Evolutionary conservation across 108 stramenopile genomes (phyloP).

Genomic region (Schizochytrium sp.): DNA sequence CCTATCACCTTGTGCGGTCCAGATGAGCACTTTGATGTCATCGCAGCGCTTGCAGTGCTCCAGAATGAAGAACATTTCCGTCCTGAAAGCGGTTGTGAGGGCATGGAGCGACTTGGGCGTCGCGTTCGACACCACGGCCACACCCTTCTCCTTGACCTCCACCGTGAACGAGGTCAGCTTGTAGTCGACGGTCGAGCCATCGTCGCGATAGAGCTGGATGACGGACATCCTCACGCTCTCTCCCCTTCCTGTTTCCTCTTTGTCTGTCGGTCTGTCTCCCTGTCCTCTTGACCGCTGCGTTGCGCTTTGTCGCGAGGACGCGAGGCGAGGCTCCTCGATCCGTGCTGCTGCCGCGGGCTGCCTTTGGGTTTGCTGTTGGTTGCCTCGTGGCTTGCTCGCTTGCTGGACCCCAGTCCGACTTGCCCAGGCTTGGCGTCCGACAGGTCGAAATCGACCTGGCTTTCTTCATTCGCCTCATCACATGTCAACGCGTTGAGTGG

Average conservation of each 20-base stretch:
- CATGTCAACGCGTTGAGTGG: too few relatives aligned
- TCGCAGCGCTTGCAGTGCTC: background rate
- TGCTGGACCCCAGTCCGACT: too few relatives aligned
- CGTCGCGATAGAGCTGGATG: background rate
- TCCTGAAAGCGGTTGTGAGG: background rate
- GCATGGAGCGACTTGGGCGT: background rate
- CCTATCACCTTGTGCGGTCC: background rate
- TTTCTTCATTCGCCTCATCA: too few relatives aligned
- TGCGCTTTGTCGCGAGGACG: background rate
- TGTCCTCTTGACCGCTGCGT: background rate
- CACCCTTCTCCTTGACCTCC: slow-evolving; percentile 4
- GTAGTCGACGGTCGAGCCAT: background rate
- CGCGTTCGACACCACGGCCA: background rate
- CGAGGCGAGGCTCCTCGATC: background rate
- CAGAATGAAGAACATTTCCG: background rate
- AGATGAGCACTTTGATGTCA: background rate
- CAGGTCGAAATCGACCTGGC: too few relatives aligned
- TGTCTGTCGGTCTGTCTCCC: background rate
- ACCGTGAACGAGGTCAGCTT: background rate
- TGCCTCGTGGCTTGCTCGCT: too few relatives aligned
- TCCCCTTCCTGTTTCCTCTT: background rate
- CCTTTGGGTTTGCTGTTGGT: too few relatives aligned
- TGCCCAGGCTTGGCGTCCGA: too few relatives aligned
- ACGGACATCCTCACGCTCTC: background rate
- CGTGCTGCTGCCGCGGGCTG: too few relatives aligned